phyloP scores from a whole-genome alignment of 1,284 basidiomycete genomes.

The Boletus holoroseus region DNA sequence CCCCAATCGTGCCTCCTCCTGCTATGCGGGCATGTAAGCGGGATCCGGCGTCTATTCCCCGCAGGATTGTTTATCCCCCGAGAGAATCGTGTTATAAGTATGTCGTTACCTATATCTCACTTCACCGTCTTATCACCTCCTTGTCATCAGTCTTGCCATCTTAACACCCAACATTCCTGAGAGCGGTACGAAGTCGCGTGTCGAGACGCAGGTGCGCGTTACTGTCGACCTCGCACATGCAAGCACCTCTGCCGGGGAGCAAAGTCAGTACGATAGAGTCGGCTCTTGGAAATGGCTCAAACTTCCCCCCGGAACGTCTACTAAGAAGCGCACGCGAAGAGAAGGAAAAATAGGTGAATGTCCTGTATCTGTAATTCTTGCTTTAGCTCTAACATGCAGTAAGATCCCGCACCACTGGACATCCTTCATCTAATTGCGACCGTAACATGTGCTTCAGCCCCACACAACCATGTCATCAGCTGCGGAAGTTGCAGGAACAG shows the following conservation, averaged over 20 bases:
- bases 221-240: slow-evolving; percentile 70
- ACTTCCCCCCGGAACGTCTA: slow-evolving; percentile 72
- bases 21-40: slow-evolving; percentile 49
- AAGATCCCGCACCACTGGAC: slow-evolving; percentile 69
- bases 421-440: slow-evolving; percentile 63
- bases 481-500: slow-evolving; percentile 81
- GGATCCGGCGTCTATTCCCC: slow-evolving; percentile 44
- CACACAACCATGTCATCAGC: slow-evolving; percentile 71
- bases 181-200: slow-evolving; percentile 85
- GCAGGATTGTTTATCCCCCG: slow-evolving; percentile 59
- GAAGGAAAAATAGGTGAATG: slow-evolving; percentile 75
- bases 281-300: slow-evolving; percentile 82
- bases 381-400: slow-evolving; percentile 23
- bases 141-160: slow-evolving; percentile 55
- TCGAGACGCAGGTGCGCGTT: slow-evolving; percentile 88
- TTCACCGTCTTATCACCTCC: slow-evolving; percentile 20
- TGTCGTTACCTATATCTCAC: slow-evolving; percentile 27
- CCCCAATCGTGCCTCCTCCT: slow-evolving; percentile 45
- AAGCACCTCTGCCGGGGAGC: slow-evolving; percentile 53
- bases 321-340: slow-evolving; percentile 78
- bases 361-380: slow-evolving; percentile 4
- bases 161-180: slow-evolving; percentile 81
- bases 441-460: slow-evolving; percentile 73
- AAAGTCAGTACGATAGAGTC: slow-evolving; percentile 62
- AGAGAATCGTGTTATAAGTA: slow-evolving; percentile 73